Conservation (phyloP, 2,329 filamentous ascomycete genomes). For the Elsinoe necatrix region DNA sequence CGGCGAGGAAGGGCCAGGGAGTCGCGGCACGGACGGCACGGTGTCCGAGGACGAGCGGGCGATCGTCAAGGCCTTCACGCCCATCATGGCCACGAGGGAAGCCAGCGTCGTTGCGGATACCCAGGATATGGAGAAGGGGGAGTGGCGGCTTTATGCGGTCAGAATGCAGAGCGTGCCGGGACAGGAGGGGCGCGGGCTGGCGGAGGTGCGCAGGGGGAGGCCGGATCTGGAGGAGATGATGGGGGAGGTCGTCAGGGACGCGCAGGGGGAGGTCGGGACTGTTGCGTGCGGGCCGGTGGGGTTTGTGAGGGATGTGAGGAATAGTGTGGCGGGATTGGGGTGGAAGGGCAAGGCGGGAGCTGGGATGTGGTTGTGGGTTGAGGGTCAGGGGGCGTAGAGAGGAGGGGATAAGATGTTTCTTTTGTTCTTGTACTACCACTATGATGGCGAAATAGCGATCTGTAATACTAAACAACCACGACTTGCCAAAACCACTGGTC, state of each 20-base stretch:
- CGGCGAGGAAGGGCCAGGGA: neutral
- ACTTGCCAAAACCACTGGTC: too few relatives aligned
- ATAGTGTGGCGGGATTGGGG: conserved; percentile 16
- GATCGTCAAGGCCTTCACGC: conserved; percentile 3
- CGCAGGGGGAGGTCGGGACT: conserved; percentile 23
- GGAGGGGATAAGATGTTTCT: neutral
- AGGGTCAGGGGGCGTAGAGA: conserved; percentile 3
- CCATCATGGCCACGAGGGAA: conserved; percentile 5
- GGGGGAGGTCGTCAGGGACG: conserved; percentile 20
- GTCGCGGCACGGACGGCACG: neutral
- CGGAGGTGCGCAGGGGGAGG: conserved; percentile 21
- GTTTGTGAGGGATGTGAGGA: conserved; percentile 21
- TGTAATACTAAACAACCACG: conserved; percentile 12
- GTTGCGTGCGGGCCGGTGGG: conserved; percentile 22
- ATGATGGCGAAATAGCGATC: neutral
- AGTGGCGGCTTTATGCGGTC: neutral
- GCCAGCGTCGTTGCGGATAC: neutral
- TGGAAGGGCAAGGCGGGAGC: neutral
- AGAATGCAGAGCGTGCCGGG: neutral
- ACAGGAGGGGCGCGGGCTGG: neutral
- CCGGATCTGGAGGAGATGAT: conserved; percentile 20
- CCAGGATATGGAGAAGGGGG: conserved; percentile 8
- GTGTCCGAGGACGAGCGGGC: neutral
- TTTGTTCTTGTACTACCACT: neutral
- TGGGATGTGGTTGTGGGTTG: conserved; percentile 7